Conservation (phyloP, 2,329 filamentous ascomycete genomes). For the Dryadomyces sulphureus region DNA sequence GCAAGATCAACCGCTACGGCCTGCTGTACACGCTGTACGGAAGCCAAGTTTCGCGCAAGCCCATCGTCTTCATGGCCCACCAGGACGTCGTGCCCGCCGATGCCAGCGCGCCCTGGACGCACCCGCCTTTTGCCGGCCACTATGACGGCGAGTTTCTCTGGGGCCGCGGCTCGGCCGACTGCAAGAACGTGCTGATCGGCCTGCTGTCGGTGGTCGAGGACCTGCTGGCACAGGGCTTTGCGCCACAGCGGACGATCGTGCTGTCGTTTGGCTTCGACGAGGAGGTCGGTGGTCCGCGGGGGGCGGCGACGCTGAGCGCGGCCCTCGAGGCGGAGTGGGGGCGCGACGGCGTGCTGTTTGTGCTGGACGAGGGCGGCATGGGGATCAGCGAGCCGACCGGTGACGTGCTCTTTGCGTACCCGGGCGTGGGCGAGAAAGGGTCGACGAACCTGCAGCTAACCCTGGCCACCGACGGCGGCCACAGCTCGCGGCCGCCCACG, state of each 20-base stretch:
- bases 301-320: constrained; percentile 30
- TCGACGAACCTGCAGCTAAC: constrained; percentile 40
- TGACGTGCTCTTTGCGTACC: constrained; percentile 34
- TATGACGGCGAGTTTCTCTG: constrained; percentile 44
- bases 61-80: constrained; percentile 45
- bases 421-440: constrained; percentile 46
- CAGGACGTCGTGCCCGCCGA: constrained; percentile 48
- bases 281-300: constrained; percentile 35
- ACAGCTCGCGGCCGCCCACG: constrained; percentile 38
- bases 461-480: constrained; percentile 40
- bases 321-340: constrained; percentile 34
- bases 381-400: constrained; percentile 40
- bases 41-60: constrained; percentile 30
- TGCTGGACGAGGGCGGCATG: constrained; percentile 43
- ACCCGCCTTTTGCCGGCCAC: constrained; percentile 41
- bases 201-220: constrained; percentile 40
- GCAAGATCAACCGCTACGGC: constrained; percentile 43
- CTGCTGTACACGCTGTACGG: constrained; percentile 44
- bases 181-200: constrained; percentile 44
- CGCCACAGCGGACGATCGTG: constrained; percentile 38
- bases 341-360: constrained; percentile 33
- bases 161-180: constrained; percentile 44
- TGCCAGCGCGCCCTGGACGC: constrained; percentile 37
- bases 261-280: constrained; percentile 50
- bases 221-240: constrained; percentile 31